A percentile compares a stretch with the other conserved stretches of the same genome.
phyloP scores from a whole-genome alignment of 257 asterid species.

The Catharanthus roseus region DNA sequence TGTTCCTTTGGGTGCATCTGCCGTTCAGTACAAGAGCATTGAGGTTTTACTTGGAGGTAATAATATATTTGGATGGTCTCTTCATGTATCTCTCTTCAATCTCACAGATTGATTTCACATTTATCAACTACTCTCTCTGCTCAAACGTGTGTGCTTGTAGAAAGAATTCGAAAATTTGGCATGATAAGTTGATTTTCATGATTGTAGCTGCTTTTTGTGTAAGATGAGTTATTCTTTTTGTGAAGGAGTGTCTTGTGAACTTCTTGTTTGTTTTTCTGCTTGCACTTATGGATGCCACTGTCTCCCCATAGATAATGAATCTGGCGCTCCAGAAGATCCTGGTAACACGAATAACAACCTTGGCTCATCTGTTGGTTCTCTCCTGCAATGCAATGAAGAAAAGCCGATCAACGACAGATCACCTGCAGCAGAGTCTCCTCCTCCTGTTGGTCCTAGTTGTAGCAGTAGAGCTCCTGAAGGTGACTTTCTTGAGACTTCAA shows the following conservation, averaged over 20 bases:
- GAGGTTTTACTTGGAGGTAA: conserved; percentile 81
- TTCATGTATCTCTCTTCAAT: neutral
- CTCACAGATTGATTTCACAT: neutral
- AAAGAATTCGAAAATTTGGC: neutral
- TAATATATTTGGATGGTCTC: neutral
- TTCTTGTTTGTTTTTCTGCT: neutral
- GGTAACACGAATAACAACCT: conserved; percentile 8
- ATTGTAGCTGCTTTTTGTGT: too few species aligned
- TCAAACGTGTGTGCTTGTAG: neutral
- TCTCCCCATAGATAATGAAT: conserved; percentile 36
- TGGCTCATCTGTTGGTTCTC: conserved; percentile 12
- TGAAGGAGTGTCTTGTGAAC: too few species aligned
- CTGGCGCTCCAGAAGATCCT: conserved; percentile 23
- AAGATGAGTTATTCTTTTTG: too few species aligned
- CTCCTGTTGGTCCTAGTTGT: conserved; percentile 20
- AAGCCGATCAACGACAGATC: conserved; percentile 18
- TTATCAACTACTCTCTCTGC: neutral
- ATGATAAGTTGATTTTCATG: neutral
- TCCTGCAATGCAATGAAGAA: conserved; percentile 23
- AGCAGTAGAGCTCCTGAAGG: conserved; percentile 15
- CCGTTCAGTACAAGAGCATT: conserved; percentile 53
- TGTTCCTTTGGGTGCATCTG: conserved; percentile 24
- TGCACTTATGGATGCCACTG: conserved; percentile 3
- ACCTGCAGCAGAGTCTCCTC: conserved; percentile 19
- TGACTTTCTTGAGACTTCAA: conserved; percentile 13